Conservation (phyloP, 805 yeast species). For the Wickerhamiella allomyrinae region DNA sequence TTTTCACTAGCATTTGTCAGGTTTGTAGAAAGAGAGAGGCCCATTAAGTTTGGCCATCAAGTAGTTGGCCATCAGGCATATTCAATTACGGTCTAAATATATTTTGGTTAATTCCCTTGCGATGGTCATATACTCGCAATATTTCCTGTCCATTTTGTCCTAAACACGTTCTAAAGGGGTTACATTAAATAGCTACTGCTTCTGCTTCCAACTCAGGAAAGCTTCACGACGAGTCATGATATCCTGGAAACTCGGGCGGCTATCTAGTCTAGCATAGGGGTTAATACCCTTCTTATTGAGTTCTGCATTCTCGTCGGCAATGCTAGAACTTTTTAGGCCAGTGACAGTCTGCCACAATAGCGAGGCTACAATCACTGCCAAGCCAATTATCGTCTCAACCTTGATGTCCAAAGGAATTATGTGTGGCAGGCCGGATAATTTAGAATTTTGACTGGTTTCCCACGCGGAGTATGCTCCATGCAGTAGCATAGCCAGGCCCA, state of each 20-base stretch:
- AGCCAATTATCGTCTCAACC: conserved; percentile 37
- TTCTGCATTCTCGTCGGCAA: conserved; percentile 35
- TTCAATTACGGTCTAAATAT: too few relatives aligned
- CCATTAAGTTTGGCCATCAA: too few relatives aligned
- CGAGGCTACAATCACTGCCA: conserved; percentile 29
- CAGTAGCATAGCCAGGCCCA: conserved; percentile 7
- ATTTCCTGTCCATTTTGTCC: too few relatives aligned
- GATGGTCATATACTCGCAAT: too few relatives aligned
- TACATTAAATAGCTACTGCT: too few relatives aligned
- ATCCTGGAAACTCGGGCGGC: conserved; percentile 40
- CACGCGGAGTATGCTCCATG: conserved; percentile 12
- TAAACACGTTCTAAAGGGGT: too few relatives aligned
- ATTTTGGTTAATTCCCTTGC: too few relatives aligned
- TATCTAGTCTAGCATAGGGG: conserved; percentile 35
- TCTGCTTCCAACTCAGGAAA: conserved; percentile 23
- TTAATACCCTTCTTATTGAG: conserved; percentile 35
- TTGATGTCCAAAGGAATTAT: conserved; percentile 24
- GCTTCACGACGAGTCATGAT: conserved; percentile 32
- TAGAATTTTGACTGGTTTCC: conserved; percentile 8
- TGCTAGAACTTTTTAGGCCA: conserved; percentile 34
- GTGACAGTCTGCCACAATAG: conserved; percentile 23
- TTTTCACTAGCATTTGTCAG: neutral
- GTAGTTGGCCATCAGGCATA: too few relatives aligned
- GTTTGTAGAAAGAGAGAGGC: too few relatives aligned
- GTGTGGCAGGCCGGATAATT: conserved; percentile 1